phyloP scores from a whole-genome alignment of 805 yeast genomes.

The Ogataea paraovalis region DNA sequence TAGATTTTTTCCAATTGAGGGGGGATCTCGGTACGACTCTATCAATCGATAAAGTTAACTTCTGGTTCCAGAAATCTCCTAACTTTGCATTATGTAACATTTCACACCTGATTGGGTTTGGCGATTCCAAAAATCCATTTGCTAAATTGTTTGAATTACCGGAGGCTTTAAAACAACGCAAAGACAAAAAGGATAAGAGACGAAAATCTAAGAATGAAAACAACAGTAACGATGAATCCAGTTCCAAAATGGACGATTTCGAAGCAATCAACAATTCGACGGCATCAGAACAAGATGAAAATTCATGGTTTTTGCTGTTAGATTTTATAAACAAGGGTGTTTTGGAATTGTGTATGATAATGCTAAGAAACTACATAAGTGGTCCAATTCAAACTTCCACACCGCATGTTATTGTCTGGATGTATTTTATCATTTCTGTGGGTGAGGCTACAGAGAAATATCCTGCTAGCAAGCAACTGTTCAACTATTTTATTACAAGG shows the following conservation, averaged over 20 bases:
- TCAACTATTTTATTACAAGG: slow-evolving; percentile 48
- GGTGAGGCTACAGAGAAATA: slow-evolving; percentile 48
- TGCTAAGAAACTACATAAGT: slow-evolving; percentile 57
- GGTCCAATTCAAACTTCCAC: slow-evolving; percentile 71
- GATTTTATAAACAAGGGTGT: slow-evolving; percentile 59
- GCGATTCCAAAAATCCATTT: slow-evolving; percentile 71
- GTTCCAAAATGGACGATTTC: slow-evolving; percentile 13
- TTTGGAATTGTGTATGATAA: slow-evolving; percentile 63
- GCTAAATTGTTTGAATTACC: slow-evolving; percentile 71
- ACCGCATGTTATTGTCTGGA: slow-evolving; percentile 74
- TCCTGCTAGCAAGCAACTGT: slow-evolving; percentile 44
- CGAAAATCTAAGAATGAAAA: slow-evolving; percentile 35
- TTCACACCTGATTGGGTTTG: slow-evolving; percentile 72
- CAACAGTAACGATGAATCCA: slow-evolving; percentile 7
- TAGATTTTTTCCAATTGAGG: slow-evolving; percentile 54
- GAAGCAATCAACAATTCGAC: slow-evolving; percentile 23
- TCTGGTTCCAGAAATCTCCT: slow-evolving; percentile 75
- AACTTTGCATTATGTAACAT: slow-evolving; percentile 74
- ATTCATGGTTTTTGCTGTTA: slow-evolving; percentile 56
- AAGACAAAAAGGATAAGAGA: slow-evolving; percentile 66
- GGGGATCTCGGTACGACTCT: slow-evolving; percentile 33
- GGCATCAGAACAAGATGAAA: slow-evolving; percentile 28
- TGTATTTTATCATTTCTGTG: slow-evolving; percentile 63
- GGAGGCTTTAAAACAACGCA: slow-evolving; percentile 66
- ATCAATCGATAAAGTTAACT: slow-evolving; percentile 48